Evolutionary conservation across 169 alveolate genomes (phyloP).

Genomic region (Toxoplasma gondii): DNA sequence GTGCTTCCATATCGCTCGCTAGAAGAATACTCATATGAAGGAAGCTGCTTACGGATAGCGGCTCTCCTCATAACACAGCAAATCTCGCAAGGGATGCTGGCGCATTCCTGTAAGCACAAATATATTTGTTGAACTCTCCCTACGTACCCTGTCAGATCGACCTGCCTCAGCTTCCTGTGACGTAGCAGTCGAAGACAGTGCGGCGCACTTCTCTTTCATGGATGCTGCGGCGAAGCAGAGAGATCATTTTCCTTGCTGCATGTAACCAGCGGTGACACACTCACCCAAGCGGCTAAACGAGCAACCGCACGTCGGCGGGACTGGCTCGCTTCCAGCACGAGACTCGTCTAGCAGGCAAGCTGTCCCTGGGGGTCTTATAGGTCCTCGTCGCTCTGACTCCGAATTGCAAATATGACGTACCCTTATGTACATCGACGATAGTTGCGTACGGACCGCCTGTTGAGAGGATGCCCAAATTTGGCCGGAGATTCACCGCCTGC

Average conservation of each 20-base stretch:
- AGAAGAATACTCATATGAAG: background rate
- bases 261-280: background rate
- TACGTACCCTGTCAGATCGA: too few species aligned
- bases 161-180: background rate
- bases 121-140: background rate
- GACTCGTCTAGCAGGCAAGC: slow-evolving; percentile 39
- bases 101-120: background rate
- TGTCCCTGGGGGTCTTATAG: background rate
- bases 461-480: background rate
- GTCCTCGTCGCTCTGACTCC: background rate
- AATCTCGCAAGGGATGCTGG: slow-evolving; percentile 28
- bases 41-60: background rate
- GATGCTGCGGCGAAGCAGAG: background rate
- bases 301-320: slow-evolving; percentile 34
- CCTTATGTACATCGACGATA: slow-evolving; percentile 33
- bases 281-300: slow-evolving; percentile 15
- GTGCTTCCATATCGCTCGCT: background rate
- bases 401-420: background rate
- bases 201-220: slow-evolving; percentile 41
- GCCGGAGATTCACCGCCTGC: slow-evolving; percentile 1
- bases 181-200: slow-evolving; percentile 9
- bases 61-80: slow-evolving; percentile 12
- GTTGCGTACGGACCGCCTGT: slow-evolving; percentile 27
- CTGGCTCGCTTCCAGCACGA: background rate
- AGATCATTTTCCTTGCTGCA: background rate